Evolutionary conservation across 2,329 filamentous ascomycete species (phyloP).

Genomic region (Dothidotthia symphoricarpi): DNA sequence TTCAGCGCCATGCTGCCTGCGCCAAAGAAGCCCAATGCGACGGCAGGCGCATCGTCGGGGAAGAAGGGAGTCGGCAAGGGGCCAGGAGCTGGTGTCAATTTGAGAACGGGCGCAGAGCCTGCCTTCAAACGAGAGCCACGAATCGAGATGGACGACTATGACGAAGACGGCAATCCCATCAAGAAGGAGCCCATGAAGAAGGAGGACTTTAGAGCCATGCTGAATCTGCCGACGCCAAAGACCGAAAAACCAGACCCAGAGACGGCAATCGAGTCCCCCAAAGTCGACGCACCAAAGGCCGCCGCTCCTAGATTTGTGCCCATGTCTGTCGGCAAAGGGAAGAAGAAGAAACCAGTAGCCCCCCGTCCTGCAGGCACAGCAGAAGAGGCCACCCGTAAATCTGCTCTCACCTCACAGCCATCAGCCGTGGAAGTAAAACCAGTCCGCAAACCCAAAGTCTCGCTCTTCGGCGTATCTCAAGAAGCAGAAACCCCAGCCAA

Average conservation of each 20-base stretch:
- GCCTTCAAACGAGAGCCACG: constrained; percentile 69
- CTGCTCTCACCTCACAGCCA: constrained; percentile 8
- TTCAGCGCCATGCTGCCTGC: constrained; percentile 86
- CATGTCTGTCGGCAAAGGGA: constrained; percentile 75
- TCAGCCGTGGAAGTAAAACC: constrained; percentile 22
- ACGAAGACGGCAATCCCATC: constrained; percentile 37
- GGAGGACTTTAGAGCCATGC: constrained; percentile 33
- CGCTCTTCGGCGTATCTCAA: constrained; percentile 65
- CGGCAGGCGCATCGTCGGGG: constrained; percentile 27
- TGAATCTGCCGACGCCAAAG: constrained; percentile 37
- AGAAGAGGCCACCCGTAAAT: constrained; percentile 1
- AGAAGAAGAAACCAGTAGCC: constrained; percentile 44
- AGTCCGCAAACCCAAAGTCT: constrained; percentile 58
- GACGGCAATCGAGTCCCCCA: constrained; percentile 51
- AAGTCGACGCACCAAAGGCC: constrained; percentile 55
- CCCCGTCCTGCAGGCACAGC: constrained; percentile 9
- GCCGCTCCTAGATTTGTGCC: constrained; percentile 85
- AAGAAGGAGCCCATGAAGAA: constrained; percentile 31
- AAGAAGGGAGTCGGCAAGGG: constrained; percentile 38
- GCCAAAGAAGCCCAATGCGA: constrained; percentile 61
- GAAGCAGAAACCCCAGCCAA: constrained; percentile 34
- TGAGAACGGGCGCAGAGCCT: constrained; percentile 81
- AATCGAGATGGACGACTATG: constrained; percentile 33
- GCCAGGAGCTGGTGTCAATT: constrained; percentile 60
- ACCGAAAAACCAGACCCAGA: constrained; percentile 36